Evolutionary conservation across 495 filamentous ascomycete genomes (phyloP).

Genomic region (Pyrenula aspistea): DNA sequence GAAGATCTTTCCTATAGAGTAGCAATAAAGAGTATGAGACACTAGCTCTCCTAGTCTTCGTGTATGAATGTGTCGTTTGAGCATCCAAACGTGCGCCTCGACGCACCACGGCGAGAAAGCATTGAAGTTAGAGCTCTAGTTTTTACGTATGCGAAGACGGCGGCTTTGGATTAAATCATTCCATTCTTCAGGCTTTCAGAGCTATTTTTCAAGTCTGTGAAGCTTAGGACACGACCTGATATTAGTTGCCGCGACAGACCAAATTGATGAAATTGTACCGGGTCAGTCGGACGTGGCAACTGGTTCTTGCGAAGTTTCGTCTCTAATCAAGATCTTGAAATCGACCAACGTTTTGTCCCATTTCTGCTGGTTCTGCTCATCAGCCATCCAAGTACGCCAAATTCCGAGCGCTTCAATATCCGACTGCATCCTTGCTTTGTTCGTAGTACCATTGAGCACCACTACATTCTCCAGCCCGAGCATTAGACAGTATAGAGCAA

Average conservation of each 20-base stretch:
- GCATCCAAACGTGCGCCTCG: neutral
- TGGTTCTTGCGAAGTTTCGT: neutral
- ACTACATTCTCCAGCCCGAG: conserved; percentile 43
- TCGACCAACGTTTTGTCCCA: neutral
- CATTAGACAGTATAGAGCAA: conserved; percentile 58
- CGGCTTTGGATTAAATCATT: neutral
- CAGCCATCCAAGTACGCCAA: neutral
- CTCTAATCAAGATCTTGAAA: neutral
- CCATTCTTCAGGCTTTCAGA: too few relatives aligned
- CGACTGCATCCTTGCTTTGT: conserved; percentile 46
- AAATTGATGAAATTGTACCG: too few relatives aligned
- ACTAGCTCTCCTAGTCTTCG: neutral
- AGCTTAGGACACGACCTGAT: too few relatives aligned
- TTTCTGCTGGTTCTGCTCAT: neutral
- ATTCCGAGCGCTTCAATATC: conserved; percentile 46
- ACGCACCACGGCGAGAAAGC: conserved; percentile 5
- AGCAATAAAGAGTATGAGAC: neutral
- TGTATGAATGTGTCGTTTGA: conserved; percentile 5
- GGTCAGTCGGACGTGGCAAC: too few relatives aligned
- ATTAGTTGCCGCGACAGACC: too few relatives aligned
- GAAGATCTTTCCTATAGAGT: neutral
- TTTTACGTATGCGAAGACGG: conserved; percentile 2
- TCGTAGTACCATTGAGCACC: conserved; percentile 62
- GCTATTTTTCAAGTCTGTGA: too few relatives aligned
- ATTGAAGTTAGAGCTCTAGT: conserved; percentile 12